phyloP scores from a whole-genome alignment of 2,329 filamentous ascomycete species.

The Sarocladiaceae sp. region DNA sequence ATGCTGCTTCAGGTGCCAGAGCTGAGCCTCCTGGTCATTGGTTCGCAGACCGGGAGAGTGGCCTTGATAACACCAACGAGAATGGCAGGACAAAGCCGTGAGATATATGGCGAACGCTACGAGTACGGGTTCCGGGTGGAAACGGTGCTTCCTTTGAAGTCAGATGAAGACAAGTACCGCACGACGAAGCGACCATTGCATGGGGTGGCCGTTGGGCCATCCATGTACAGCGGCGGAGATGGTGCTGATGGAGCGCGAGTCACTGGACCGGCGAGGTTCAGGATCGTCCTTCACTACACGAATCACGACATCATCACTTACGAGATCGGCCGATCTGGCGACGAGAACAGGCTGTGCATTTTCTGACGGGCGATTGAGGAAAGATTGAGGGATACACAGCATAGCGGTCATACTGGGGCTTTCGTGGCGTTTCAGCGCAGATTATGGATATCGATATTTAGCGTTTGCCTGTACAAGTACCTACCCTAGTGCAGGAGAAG shows the following conservation, averaged over 20 bases:
- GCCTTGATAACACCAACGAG: slow-evolving; percentile 52
- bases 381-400: no score
- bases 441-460: no score
- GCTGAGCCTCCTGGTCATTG: slow-evolving; percentile 62
- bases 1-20: slow-evolving; percentile 61
- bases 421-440: no score
- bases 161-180: slow-evolving; percentile 37
- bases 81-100: slow-evolving; percentile 17
- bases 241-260: slow-evolving; percentile 16
- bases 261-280: slow-evolving; percentile 43
- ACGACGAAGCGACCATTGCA: slow-evolving; percentile 48
- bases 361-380: slow-evolving; percentile 19
- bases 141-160: slow-evolving; percentile 39
- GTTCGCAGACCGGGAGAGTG: slow-evolving; percentile 59
- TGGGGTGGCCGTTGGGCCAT: slow-evolving; percentile 61
- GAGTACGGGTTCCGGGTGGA: slow-evolving; percentile 48
- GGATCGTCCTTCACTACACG: slow-evolving; percentile 65
- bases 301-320: slow-evolving; percentile 66
- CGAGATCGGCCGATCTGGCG: slow-evolving; percentile 46
- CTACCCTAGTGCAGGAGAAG: no score
- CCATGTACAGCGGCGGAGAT: slow-evolving; percentile 32
- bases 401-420: no score
- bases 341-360: slow-evolving; percentile 29
- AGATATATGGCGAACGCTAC: slow-evolving; percentile 11
- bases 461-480: no score